Base-by-base conservation (phyloP, 129 eudicot genomes). In the sunflower (Helianthus annuus) region DNA sequence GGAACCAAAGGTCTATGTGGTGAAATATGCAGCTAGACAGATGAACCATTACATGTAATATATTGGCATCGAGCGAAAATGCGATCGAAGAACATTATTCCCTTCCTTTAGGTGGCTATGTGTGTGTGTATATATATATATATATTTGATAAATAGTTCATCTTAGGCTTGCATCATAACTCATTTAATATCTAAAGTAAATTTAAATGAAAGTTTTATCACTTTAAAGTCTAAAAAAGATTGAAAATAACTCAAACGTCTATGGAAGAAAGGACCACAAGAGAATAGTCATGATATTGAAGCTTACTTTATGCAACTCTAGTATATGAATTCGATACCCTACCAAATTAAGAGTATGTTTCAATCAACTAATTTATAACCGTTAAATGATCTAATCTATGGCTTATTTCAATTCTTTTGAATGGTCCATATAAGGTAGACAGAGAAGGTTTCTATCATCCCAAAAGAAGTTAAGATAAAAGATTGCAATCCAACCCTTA, bases 251-350 rank as follows among this genome's bases (percentile, higher is more conserved):
- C 82, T 64, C 32, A 12, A 64, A 70, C 54, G 27, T 64, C 68
- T 12, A 78, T 54, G 73, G 49, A 34, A 29, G 82, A 64, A 32
- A 51, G 82, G 82, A 78, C 82, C 82, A 78, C 82, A 71, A 78
- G 67, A 48, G 68, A 78, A 75, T 66, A 75, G 80, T 76, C 68
- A 62, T 70, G 77, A 78, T 78, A 64, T 19, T 73, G 71, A 62
- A 55, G 63, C 6, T 52, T 48, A 66, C 68, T 48, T 75, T 57
- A 42, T 45, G 66, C 69, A 60, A 76, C 62, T 32, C 80, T 76
- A 19, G n/a, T 58, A 62, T 58, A 48, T 61, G 65, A 71, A 78
- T 15, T 71, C 70, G 61, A 70, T 63, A 52, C 73, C 77, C 82
- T 78, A 71, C 73, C 76, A 71, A 54, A 78, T 36, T 48, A 70